Evolutionary conservation across 2,329 filamentous ascomycete genomes (phyloP).

Genomic region (Myriosclerotinia curreyana): DNA sequence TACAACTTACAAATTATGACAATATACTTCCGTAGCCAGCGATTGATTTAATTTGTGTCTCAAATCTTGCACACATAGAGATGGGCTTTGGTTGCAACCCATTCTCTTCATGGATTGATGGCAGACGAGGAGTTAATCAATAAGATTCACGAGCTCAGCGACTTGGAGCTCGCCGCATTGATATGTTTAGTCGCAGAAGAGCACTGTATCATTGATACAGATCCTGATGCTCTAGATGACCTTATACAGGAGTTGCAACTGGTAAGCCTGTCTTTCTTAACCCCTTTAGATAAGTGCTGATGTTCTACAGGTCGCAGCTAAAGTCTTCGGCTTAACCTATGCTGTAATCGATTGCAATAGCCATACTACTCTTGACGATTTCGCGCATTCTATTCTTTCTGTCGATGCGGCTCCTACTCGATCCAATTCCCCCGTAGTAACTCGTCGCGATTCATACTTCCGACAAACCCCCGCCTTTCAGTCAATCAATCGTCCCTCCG

Average conservation of each 20-base stretch:
- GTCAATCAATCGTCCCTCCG: slow-evolving; percentile 36
- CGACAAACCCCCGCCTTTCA: slow-evolving; percentile 33
- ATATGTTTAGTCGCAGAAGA: slow-evolving; percentile 78
- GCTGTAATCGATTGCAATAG: slow-evolving; percentile 70
- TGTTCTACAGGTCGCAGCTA: slow-evolving; percentile 56
- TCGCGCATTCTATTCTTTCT: slow-evolving; percentile 61
- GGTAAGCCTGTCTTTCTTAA: slow-evolving; percentile 44
- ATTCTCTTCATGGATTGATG: slow-evolving; percentile 46
- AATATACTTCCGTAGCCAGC: not conserved
- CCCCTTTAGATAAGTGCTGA: not conserved
- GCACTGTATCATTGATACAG: slow-evolving; percentile 84
- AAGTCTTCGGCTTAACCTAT: slow-evolving; percentile 70
- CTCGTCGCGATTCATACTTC: slow-evolving; percentile 39
- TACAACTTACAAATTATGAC: not conserved
- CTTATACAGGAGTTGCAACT: slow-evolving; percentile 72
- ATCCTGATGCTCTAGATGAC: slow-evolving; percentile 57
- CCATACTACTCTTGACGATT: slow-evolving; percentile 75
- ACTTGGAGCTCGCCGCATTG: slow-evolving; percentile 82
- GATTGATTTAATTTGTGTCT: slow-evolving; percentile 5
- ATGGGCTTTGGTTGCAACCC: slow-evolving; percentile 20
- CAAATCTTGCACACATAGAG: slow-evolving; percentile 2
- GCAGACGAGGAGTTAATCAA: slow-evolving; percentile 59
- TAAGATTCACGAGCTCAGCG: slow-evolving; percentile 74
- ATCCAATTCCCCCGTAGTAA: slow-evolving; percentile 33
- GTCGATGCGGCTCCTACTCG: slow-evolving; percentile 32